Percentiles rank a stretch among this genome's conserved stretches.
Evolutionary conservation across 148 eudicot genomes (phyloP).

Genomic region (Nyssa sinensis): DNA sequence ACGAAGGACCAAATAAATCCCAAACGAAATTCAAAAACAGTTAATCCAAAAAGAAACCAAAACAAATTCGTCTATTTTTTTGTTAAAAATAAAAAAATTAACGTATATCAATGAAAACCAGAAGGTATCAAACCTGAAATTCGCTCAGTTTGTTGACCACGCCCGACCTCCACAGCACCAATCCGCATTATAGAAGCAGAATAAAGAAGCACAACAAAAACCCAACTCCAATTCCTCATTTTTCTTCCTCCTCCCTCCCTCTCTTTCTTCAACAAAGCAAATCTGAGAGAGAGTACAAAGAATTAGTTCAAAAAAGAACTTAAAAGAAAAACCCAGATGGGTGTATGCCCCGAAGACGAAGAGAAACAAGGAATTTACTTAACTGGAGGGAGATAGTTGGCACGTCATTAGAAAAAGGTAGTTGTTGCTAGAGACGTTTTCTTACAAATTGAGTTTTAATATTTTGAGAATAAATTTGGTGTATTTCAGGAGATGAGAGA

Average conservation of each 20-base stretch:
- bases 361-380: not conserved
- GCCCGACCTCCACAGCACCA: slow-evolving; percentile 32
- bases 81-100: not conserved
- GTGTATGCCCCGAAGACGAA: not conserved
- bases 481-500: not conserved
- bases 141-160: slow-evolving; percentile 45
- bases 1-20: not conserved
- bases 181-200: slow-evolving; percentile 17
- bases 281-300: too few species aligned
- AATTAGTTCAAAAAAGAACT: too few species aligned
- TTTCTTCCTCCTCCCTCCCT: slow-evolving; percentile 3
- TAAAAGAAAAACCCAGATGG: slow-evolving; percentile 7
- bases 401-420: slow-evolving; percentile 22
- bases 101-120: not conserved
- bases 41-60: slow-evolving; percentile 1
- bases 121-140: slow-evolving; percentile 34
- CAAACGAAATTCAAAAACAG: slow-evolving; percentile 4
- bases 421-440: slow-evolving; percentile 14
- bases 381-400: slow-evolving; percentile 25
- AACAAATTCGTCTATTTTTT: too few species aligned
- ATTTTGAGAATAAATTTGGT: not conserved
- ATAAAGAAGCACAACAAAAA: slow-evolving; percentile 24
- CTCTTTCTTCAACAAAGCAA: not conserved
- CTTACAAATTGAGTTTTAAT: not conserved
- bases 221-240: slow-evolving; percentile 37